Base-by-base conservation (phyloP, 768 basidiomycete species). In the Pisolithus sp. region DNA sequence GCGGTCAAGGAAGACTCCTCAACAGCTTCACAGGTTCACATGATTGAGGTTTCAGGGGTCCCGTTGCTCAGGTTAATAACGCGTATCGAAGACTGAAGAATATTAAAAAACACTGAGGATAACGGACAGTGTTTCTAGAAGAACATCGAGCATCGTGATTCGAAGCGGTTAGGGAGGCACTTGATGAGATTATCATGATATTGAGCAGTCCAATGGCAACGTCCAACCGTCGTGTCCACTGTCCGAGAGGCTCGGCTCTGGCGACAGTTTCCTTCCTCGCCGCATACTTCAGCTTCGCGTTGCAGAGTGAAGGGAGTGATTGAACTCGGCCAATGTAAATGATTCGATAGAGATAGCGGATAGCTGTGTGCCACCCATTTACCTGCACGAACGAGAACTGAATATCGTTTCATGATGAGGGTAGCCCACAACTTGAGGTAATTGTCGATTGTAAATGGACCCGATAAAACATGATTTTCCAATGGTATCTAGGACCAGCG, bases 311-410 rank as follows among this genome's bases (percentile, higher is more conserved):
- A 13, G 46, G 23, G 9, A 67, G 13, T 45, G 40, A 58, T 23
- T 51, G 57, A 10, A 34, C 50, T 26, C 55, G 58, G 2, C 60
- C 52, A 2, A 67, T 53, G 37, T 57, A 61, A 1, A 67, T 48
- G 12, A 64, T 59, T 31, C 44, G 46, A 37, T 68, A 62, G 36
- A 67, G 64, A 38, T 36, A 52, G 4, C 56, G 59, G 15, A 49
- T 40, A 20, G 66, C 59, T 28, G 66, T 45, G 40, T 59, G 50
- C 56, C 57, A 63, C 66, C 65, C 68, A 26, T 26, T 45, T 54
- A 57, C 44, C 46, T 66, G 53, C 62, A 68, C 38, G 68, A 64
- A 7, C 60, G 5, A 26, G 59, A 2, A 68, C 66, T 20, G 68
- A 55, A 30, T 55, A 49, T 7, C 57, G 57, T 38, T 62, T 60